Evolutionary conservation across 2,329 filamentous ascomycete genomes (phyloP), one percentile per base, ranked within the genome.

Genomic region (Ilyonectria destructans): DNA sequence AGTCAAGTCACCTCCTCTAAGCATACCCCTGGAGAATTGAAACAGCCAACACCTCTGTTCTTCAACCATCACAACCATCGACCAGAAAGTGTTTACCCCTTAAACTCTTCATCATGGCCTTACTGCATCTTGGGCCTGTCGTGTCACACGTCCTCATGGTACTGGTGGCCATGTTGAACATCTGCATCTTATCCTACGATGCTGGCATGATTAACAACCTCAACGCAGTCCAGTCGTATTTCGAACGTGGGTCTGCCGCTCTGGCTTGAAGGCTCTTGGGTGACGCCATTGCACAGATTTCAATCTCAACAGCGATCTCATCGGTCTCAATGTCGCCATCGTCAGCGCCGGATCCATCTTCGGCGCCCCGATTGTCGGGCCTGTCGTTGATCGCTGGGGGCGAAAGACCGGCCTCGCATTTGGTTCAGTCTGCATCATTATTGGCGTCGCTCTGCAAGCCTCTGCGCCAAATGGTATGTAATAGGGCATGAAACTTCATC

Each of bases 141-240:
- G 21, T 23, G 21, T 23, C 21, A 3, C 21, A 23, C 21, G 21
- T 23, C 21, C 21, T 23, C 21, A 23, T 23, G 21, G 21, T 23
- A 3, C 21, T 23, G 2, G 56, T 59, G 33, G 63, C 63, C 19
- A 66, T 66, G 63, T 51, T 56, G 21, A 66, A 66, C 51, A 66
- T 66, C 46, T 66, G 62, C 21, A 62, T 66, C 51, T 61, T 66
- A 15, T 66, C 63, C 31, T 66, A 66, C 58, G 63, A 66, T 37
- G 58, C 63, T 13, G 58, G 57, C 49, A 66, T 66, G 63, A 66
- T 66, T 49, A 66, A 66, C 51, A 66, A 66, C 35, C 63, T 66
- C n/a, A 66, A 66, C 15, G 56, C 49, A 6, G 63, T 66, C 19
- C 17, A 61, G 43, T 51, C 63, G 6, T 66, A 61, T 43, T n/a